Evolutionary conservation across 306 rosid species (phyloP), one percentile per base, ranked within the genome.

Genomic region (Cucumis melo): DNA sequence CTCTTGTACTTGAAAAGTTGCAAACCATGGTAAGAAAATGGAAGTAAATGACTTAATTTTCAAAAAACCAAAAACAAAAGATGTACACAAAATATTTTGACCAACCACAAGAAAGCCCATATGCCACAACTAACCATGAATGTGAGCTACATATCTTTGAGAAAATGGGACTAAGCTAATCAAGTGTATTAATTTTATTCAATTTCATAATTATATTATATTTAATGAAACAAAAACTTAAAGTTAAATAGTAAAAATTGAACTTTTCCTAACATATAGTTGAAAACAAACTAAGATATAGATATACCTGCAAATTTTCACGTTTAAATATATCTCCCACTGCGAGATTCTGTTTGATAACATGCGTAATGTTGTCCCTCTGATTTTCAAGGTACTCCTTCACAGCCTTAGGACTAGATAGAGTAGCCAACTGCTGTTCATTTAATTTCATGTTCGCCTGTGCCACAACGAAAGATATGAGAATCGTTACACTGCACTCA

Each of bases 271-370:
- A 0, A 38, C 38, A 53, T 8, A 32, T 1, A 14, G 32, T 20
- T 4, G 29, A 21, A 38, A 38, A 34, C 4, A 23, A 36, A 19
- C 64, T 79, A 48, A 73, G 32, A 39, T 73, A 76, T 38, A 78
- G 27, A 81, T 50, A 20, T 56, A 90, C 98, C 98, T 94, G 85
- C 85, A 94, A 78, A 85, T 91, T 89, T 84, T 94, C 97, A 41
- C 93, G 97, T 82, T 81, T 87, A 78, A 84, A 94, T 78, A 94
- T 84, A 83, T 94, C 98, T 82, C 96, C 98, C n/a, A 94, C 97
- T 20, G 98, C 98, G 36, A 94, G 89, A 84, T 88, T 91, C 85
- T 94, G 98, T 81, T 91, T 94, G 81, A 94, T 94, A 82, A 83
- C 76, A 57, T 87, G 86, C 57, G 62, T 83, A 73, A 94, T 94